A percentile compares a stretch with the other conserved stretches of the same genome.
Conservation (phyloP, 805 yeast species). For the Starmerella floris region DNA sequence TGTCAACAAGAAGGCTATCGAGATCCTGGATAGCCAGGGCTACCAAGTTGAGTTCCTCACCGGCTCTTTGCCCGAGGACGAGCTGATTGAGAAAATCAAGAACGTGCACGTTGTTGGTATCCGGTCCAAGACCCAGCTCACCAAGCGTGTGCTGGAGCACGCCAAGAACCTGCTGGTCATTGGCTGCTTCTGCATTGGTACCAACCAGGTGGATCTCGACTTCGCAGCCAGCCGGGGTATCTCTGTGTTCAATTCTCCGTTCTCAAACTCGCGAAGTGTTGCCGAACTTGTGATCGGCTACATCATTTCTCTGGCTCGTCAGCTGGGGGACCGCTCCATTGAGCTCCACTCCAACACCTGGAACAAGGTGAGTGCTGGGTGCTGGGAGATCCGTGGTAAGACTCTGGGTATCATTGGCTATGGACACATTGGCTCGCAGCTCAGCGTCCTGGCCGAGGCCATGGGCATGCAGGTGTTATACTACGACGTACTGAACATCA, state of each 20-base stretch:
- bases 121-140: constrained; percentile 89
- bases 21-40: constrained; percentile 76
- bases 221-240: constrained; percentile 86
- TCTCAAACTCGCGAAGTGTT: constrained; percentile 95
- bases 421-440: constrained; percentile 96
- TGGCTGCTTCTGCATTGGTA: constrained; percentile 99
- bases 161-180: constrained; percentile 81
- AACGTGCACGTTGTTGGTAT: constrained; percentile 96
- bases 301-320: constrained; percentile 87
- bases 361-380: constrained; percentile 88
- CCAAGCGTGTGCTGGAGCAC: constrained; percentile 60
- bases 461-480: constrained; percentile 95
- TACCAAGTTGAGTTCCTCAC: constrained; percentile 93
- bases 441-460: constrained; percentile 91
- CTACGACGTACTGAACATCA: constrained; percentile 82
- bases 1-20: constrained; percentile 83
- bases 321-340: constrained; percentile 88
- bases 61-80: constrained; percentile 80
- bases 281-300: constrained; percentile 96
- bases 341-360: constrained; percentile 94
- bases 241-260: constrained; percentile 96
- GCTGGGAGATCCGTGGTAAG: constrained; percentile 99
- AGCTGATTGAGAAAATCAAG: constrained; percentile 81
- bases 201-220: constrained; percentile 90
- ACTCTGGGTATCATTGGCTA: constrained; percentile 94